Percentiles rank a stretch among this genome's conserved stretches.
phyloP scores from a whole-genome alignment of 176 grass and related monocot species.

The Lolium perenne region DNA sequence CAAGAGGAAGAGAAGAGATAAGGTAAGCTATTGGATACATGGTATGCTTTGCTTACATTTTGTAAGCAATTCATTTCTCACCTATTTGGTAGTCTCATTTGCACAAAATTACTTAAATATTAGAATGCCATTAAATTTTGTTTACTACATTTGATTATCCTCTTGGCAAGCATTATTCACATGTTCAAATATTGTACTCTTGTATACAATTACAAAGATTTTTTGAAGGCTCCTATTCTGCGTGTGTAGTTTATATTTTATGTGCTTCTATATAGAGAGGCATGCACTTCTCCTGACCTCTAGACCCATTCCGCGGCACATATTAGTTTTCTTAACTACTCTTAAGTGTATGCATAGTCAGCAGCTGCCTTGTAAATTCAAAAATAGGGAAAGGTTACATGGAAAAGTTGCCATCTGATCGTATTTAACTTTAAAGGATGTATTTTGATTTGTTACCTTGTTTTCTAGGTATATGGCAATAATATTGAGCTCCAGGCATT shows the following conservation, averaged over 20 bases:
- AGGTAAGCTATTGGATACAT: conserved; percentile 65
- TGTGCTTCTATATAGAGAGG: background rate
- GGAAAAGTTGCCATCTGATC: background rate
- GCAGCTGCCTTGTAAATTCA: conserved; percentile 1
- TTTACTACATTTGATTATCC: background rate
- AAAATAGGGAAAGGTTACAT: background rate
- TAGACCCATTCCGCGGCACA: conserved; percentile 1
- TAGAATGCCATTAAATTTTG: background rate
- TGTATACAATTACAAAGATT: background rate
- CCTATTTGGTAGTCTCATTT: conserved; percentile 36
- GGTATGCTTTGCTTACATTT: background rate
- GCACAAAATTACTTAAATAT: conserved; percentile 5
- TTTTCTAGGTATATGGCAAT: conserved; percentile 94
- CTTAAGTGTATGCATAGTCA: conserved; percentile 12
- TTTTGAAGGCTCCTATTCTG: background rate
- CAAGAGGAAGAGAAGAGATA: conserved; percentile 98
- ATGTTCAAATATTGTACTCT: conserved; percentile 26
- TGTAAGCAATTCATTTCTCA: conserved; percentile 14
- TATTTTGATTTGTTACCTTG: conserved; percentile 27
- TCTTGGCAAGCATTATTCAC: conserved; percentile 1
- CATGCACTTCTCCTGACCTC: conserved; percentile 5
- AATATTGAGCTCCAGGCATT: conserved; percentile 99
- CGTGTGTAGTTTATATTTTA: conserved; percentile 14
- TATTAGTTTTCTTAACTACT: conserved; percentile 4
- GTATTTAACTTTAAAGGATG: conserved; percentile 10